A percentile compares a stretch with the other conserved stretches of the same genome.
Evolutionary conservation across 805 yeast genomes (phyloP).

Genomic region (Ogataea nonfermentans): DNA sequence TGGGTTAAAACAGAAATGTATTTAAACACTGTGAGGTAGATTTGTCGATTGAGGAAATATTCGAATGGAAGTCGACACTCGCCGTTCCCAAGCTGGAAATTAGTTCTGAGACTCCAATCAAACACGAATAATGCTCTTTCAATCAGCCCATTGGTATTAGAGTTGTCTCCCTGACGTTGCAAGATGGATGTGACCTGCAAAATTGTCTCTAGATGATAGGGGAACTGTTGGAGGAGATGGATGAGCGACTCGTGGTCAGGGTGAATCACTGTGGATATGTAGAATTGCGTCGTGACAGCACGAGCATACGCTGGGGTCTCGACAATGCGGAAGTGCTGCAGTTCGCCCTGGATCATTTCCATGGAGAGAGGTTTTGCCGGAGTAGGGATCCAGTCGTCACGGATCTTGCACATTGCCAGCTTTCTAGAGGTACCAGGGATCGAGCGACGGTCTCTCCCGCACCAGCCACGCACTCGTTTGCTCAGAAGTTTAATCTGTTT

Average conservation of each 20-base stretch:
- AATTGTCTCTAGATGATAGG: slow-evolving; percentile 77
- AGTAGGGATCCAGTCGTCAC: slow-evolving; percentile 81
- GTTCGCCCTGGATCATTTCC: slow-evolving; percentile 48
- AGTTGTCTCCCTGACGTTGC: slow-evolving; percentile 72
- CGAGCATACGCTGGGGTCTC: slow-evolving; percentile 29
- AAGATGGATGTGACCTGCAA: slow-evolving; percentile 74
- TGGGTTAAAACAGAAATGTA: slow-evolving; percentile 69
- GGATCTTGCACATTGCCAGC: slow-evolving; percentile 63
- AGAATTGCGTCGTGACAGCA: slow-evolving; percentile 44
- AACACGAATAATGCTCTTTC: slow-evolving; percentile 78
- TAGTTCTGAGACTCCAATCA: slow-evolving; percentile 66
- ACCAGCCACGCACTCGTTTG: slow-evolving; percentile 74
- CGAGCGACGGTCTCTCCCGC: slow-evolving; percentile 69
- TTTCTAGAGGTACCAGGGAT: slow-evolving; percentile 76
- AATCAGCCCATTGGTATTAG: slow-evolving; percentile 68
- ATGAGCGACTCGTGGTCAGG: slow-evolving; percentile 79
- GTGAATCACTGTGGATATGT: slow-evolving; percentile 62
- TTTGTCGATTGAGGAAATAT: slow-evolving; percentile 70
- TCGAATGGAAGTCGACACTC: slow-evolving; percentile 73
- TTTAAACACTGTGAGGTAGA: slow-evolving; percentile 70
- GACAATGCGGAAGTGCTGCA: slow-evolving; percentile 50
- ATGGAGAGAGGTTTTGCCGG: slow-evolving; percentile 56
- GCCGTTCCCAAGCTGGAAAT: slow-evolving; percentile 56
- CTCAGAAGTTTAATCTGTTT: slow-evolving; percentile 59
- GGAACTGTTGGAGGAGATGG: slow-evolving; percentile 53